Base-by-base conservation (phyloP, 1,139 yeast species). In the Taphrina deformans region DNA sequence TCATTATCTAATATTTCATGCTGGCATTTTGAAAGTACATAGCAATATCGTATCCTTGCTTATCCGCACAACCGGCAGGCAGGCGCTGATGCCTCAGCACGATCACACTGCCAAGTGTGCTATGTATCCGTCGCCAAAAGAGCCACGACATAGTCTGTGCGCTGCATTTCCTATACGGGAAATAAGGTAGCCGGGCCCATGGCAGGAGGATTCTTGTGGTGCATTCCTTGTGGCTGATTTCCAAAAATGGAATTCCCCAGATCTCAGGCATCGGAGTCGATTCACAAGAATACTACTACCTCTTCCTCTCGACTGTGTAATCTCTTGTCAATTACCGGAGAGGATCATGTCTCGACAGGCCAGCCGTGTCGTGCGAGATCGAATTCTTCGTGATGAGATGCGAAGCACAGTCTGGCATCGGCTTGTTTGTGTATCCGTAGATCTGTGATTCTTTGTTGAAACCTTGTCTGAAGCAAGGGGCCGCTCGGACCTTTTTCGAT, bases 391-490 rank as follows among this genome's bases (percentile, higher is more conserved):
- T n/a, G n/a, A n/a, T n/a, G n/a, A n/a, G n/a, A n/a, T n/a, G n/a
- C n/a, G n/a, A n/a, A n/a, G n/a, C n/a, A n/a, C n/a, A n/a, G n/a
- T n/a, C n/a, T n/a, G n/a, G n/a, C n/a, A n/a, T n/a, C n/a, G n/a
- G n/a, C n/a, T n/a, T n/a, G n/a, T n/a, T n/a, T n/a, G n/a, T n/a
- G 35, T 4, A 31, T 10, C 35, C 14, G 14, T 14, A 31, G 14
- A 31, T 31, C 14, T 9, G 41, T 44, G 48, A 44, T 10, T 26
- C 31, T 45, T 35, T 41, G 56, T 31, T 35, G 44, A 59, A 48
- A 44, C 52, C 35, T 26, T 48, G 21, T 26, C 52, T 23, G 52
- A 48, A 10, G 52, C 52, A 48, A 48, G 52, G 52, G 35, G 52
- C 23, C 35, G 33, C 35, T 48, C 52, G 23, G 52, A 29, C 35